Evolutionary conservation across 2,329 filamentous ascomycete genomes (phyloP), one percentile per base, ranked within the genome.

Genomic region (Paecilomyces fulvus): DNA sequence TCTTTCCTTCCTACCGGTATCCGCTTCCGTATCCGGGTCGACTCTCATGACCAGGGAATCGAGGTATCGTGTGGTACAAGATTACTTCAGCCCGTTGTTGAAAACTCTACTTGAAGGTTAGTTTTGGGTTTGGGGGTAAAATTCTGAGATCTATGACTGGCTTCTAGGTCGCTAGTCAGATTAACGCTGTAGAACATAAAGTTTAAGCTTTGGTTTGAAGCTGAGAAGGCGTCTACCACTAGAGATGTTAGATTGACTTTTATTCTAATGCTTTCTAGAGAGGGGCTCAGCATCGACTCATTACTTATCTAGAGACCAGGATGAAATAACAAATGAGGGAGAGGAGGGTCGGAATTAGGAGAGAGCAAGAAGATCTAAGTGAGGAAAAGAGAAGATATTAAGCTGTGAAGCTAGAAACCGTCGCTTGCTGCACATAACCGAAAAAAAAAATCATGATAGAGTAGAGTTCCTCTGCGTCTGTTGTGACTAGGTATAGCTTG

Each of bases 401-500:
- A 43, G 37, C 2, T 9, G 14, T 8, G 37, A 4, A 17, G 14
- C 5, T n/a, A 43, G 17, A 17, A 17, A 17, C 14, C 1, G 17
- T 43, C 14, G 14, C 37, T 9, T 43, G 37, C n/a, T 17, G 6
- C 14, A 20, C n/a, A 43, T 43, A 3, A 20, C 37, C n/a, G 8
- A 8, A 20, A 17, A 20, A 43, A n/a, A 20, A 37, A 12, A n/a
- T 6, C 12, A 14, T 37, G 6, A 17, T n/a, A 37, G 14, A 37
- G 12, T n/a, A n/a, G 14, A 37, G 33, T 4, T 7, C 3, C 12
- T 37, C 21, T 2, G 21, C 3, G 21, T 14, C 6, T n/a, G 33
- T n/a, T 53, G 10, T 58, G 37, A 65, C 49, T 63, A 61, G 8
- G 52, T 56, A 55, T 64, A 72, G 46, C 63, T 65, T 25, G 70